Evolutionary conservation across 2,329 filamentous ascomycete species (phyloP).

Genomic region (Sclerotinia borealis): DNA sequence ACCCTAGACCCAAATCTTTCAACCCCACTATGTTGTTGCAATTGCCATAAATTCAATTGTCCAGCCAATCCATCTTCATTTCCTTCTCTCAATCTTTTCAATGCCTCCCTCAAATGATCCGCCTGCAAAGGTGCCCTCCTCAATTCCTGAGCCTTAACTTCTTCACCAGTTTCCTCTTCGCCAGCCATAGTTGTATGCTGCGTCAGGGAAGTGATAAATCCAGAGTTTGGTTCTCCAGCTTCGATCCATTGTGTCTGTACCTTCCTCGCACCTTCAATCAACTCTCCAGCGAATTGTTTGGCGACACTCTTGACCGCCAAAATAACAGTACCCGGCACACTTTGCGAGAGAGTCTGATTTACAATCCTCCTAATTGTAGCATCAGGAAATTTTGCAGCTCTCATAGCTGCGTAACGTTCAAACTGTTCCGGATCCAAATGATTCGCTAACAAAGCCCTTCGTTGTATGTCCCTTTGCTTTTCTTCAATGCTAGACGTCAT

Average conservation of each 20-base stretch:
- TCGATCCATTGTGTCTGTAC: constrained; percentile 67
- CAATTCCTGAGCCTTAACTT: constrained; percentile 34
- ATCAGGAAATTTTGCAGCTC: constrained; percentile 61
- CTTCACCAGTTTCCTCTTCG: constrained; percentile 20
- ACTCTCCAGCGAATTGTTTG: constrained; percentile 70
- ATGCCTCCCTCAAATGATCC: constrained; percentile 68
- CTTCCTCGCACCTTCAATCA: constrained; percentile 65
- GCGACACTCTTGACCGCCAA: constrained; percentile 70
- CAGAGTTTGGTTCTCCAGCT: constrained; percentile 52
- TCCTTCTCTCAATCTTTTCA: constrained; percentile 59
- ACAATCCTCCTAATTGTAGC: constrained; percentile 68
- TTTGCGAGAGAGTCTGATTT: constrained; percentile 76
- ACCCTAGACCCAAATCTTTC: constrained; percentile 45
- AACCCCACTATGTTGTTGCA: constrained; percentile 52
- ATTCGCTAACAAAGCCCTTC: constrained; percentile 55
- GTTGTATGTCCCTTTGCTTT: constrained; percentile 54
- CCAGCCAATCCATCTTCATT: constrained; percentile 56
- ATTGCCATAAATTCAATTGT: constrained; percentile 54
- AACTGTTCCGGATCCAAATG: constrained; percentile 62
- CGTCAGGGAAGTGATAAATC: constrained; percentile 41
- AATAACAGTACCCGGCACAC: constrained; percentile 66
- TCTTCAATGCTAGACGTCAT: constrained; percentile 58
- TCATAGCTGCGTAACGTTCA: constrained; percentile 64
- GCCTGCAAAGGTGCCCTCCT: constrained; percentile 58
- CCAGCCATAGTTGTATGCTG: background rate